phyloP scores from a whole-genome alignment of 306 rosid genomes.

The Pueraria montana region DNA sequence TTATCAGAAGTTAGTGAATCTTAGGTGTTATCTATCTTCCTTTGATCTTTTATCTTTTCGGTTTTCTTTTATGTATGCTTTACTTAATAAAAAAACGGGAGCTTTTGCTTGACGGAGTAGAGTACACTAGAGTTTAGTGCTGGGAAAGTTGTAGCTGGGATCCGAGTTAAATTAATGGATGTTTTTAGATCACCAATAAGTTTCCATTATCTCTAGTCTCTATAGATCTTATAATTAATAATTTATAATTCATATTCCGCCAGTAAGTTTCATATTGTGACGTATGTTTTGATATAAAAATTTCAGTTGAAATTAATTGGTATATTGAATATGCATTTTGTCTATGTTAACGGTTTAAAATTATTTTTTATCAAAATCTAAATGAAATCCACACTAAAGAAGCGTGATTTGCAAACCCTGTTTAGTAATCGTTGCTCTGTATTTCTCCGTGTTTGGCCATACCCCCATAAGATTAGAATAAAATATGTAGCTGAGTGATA shows the following conservation, averaged over 20 bases:
- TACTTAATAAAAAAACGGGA: conserved; percentile 56
- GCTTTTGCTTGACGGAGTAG: conserved; percentile 52
- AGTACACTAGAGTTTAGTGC: conserved; percentile 45
- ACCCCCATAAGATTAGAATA: too few species aligned
- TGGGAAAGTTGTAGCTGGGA: conserved; percentile 45
- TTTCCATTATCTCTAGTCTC: background rate
- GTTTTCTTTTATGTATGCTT: conserved; percentile 32
- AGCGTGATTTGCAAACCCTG: background rate
- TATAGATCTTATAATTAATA: background rate
- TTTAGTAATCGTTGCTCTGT: background rate
- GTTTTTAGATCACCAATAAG: background rate
- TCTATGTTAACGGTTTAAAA: background rate
- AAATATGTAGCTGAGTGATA: too few species aligned
- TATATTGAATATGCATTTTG: background rate
- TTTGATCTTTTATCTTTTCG: background rate
- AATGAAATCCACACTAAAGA: background rate
- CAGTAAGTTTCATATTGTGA: too few species aligned
- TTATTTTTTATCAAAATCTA: background rate
- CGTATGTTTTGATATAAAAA: background rate
- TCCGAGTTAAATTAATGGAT: conserved; percentile 34
- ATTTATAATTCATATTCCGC: too few species aligned
- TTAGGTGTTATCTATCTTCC: conserved; percentile 49
- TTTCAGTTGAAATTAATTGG: background rate
- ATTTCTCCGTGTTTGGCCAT: too few species aligned
- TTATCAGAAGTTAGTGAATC: conserved; percentile 41